Base-by-base conservation (phyloP, 805 yeast species). In the Kurtzmaniella fragi region DNA sequence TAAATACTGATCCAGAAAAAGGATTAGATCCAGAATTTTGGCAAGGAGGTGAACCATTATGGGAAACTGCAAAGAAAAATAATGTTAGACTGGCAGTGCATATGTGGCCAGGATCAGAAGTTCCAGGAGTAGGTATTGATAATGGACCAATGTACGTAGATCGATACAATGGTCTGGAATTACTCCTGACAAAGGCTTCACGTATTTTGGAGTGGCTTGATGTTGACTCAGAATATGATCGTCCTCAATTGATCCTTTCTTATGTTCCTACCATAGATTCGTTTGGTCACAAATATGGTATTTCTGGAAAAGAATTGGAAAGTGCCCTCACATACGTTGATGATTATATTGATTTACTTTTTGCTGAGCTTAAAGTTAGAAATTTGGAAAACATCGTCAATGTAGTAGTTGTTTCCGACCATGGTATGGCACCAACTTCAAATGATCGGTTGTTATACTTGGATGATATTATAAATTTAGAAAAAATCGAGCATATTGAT, bases 91-190 rank as follows among this genome's bases (percentile, higher is more conserved):
- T 83, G 4, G 95, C 89, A 0, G 82, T 87, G n/a, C 95, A 89
- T 59, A 89, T 88, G 96, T 90, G 95, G 95, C 96, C 96, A 0
- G 96, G 96, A 1, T 79, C 89, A 42, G 95, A 88, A 49, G 95
- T 80, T 6, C 71, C 73, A 17, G 78, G 75, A 53, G 62, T 61
- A 5, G 64, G 63, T 11, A 53, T 56, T 27, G 50, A 28, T 41
- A 53, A 40, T 68, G 75, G 40, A 4, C 73, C 70, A 16, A 54
- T 72, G 40, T 73, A 71, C 35, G 77, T 78, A 27, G 93, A 83
- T 47, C 60, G 62, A 39, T 90, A 75, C 61, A 79, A 87, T 51
- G 78, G 77, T 4, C 60, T 78, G 2, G 95, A 85, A 58, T 47
- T 71, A 0, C 61, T 86, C 12, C 65, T 74, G 2, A 52, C 62